Percentiles rank a stretch among this genome's conserved stretches.
Conservation (phyloP, 176 grass and related monocot species). For the Ananas comosus region DNA sequence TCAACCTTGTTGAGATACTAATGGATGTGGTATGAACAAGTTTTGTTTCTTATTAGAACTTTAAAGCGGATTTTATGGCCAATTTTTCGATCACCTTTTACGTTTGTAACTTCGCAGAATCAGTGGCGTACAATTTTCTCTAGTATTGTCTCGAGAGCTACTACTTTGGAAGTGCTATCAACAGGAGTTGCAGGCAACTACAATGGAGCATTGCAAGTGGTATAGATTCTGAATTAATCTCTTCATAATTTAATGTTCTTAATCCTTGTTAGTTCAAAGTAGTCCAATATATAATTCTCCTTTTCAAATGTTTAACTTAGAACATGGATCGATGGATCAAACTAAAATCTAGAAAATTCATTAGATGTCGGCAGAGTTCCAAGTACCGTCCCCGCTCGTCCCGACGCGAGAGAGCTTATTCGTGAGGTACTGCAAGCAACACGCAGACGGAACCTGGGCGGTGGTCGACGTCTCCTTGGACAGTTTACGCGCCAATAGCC, state of each 20-base stretch:
- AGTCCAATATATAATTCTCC: no score
- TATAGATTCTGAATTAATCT: conserved; percentile 5
- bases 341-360: conserved; percentile 7
- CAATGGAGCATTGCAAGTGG: conserved; percentile 93
- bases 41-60: background rate
- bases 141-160: conserved; percentile 69
- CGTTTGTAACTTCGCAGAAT: conserved; percentile 35
- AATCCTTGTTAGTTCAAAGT: background rate
- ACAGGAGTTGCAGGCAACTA: conserved; percentile 86
- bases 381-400: conserved; percentile 88
- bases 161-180: conserved; percentile 73
- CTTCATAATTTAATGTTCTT: background rate
- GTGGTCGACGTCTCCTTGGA: conserved; percentile 93
- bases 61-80: background rate
- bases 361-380: conserved; percentile 97
- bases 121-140: conserved; percentile 81
- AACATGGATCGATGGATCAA: no score
- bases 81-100: background rate
- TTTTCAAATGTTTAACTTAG: no score
- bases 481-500: conserved; percentile 42
- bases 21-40: conserved; percentile 77
- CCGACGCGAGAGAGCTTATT: conserved; percentile 85
- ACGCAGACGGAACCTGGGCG: conserved; percentile 69
- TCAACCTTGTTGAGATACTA: conserved; percentile 90
- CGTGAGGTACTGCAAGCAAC: conserved; percentile 94